Percentiles rank a stretch among this genome's conserved stretches.
phyloP scores from a whole-genome alignment of 129 eudicot species.

The Daucus carota region DNA sequence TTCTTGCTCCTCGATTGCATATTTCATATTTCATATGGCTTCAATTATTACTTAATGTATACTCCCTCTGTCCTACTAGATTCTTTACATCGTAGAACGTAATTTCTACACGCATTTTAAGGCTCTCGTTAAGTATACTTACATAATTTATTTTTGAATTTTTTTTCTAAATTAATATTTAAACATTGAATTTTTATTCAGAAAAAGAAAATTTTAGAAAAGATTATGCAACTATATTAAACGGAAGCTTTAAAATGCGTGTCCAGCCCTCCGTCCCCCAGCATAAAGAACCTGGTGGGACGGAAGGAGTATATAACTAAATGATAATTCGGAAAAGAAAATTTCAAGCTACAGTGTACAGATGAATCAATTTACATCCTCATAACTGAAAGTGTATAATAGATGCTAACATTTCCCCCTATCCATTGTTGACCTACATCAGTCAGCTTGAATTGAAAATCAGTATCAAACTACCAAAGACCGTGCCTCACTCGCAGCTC shows the following conservation, averaged over 20 bases:
- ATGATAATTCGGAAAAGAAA: background rate
- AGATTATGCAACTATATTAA: too few relatives aligned
- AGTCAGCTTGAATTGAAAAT: background rate
- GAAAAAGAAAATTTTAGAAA: too few relatives aligned
- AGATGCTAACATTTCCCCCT: background rate
- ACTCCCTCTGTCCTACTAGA: too few relatives aligned
- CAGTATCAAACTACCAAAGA: background rate
- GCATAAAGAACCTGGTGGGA: too few relatives aligned
- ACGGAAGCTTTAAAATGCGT: too few relatives aligned
- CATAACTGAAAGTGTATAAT: background rate
- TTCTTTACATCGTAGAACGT: too few relatives aligned
- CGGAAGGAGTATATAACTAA: background rate
- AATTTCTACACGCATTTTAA: too few relatives aligned
- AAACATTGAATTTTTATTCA: too few relatives aligned
- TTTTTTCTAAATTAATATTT: too few relatives aligned
- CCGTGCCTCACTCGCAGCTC: background rate
- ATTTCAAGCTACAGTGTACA: background rate
- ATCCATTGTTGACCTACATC: background rate
- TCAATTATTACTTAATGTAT: background rate
- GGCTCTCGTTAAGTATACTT: too few relatives aligned
- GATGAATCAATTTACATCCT: background rate
- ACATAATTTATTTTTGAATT: too few relatives aligned
- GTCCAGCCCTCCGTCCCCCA: too few relatives aligned
- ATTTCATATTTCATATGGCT: background rate
- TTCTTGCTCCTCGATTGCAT: background rate